Evolutionary conservation across 139 green algal genomes (phyloP).

Genomic region (Chlamydomonas asymmetrica): DNA sequence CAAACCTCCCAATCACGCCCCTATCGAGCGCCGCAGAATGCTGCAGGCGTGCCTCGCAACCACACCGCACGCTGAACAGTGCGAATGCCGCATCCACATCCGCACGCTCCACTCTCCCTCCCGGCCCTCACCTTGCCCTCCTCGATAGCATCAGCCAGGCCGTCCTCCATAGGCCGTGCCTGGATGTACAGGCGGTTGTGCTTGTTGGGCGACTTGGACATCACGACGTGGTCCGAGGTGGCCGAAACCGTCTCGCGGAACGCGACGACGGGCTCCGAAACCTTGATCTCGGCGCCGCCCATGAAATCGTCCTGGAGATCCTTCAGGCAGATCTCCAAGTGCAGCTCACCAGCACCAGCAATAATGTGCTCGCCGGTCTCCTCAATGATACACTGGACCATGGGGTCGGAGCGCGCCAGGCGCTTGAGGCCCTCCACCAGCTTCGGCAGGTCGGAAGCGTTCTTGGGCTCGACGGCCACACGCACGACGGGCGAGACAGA

Average conservation of each 20-base stretch:
- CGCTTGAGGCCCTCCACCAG: constrained; percentile 99
- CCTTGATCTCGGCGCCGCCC: constrained; percentile 92
- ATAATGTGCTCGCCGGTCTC: constrained; percentile 99
- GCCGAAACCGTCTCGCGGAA: constrained; percentile 95
- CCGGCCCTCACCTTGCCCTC: constrained; percentile 74
- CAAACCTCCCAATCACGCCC: too few relatives aligned
- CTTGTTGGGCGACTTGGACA: constrained; percentile 99
- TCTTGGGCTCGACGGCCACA: constrained; percentile 81
- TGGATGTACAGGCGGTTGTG: constrained; percentile 99
- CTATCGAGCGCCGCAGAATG: too few relatives aligned
- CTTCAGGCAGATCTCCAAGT: constrained; percentile 99
- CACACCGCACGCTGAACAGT: too few relatives aligned
- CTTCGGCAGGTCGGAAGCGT: constrained; percentile 97
- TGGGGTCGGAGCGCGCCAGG: constrained; percentile 96
- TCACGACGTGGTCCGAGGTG: constrained; percentile 88
- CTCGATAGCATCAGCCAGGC: constrained; percentile 96
- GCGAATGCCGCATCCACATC: too few relatives aligned
- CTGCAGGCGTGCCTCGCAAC: too few relatives aligned
- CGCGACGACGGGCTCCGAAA: constrained; percentile 94
- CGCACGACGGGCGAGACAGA: constrained; percentile 94
- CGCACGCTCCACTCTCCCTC: not conserved
- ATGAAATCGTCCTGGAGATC: constrained; percentile 99
- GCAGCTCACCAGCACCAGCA: constrained; percentile 93
- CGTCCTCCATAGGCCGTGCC: constrained; percentile 94
- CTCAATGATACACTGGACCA: constrained; percentile 98